Conservation (phyloP, 2,329 filamentous ascomycete genomes). For the Nakataea oryzae region DNA sequence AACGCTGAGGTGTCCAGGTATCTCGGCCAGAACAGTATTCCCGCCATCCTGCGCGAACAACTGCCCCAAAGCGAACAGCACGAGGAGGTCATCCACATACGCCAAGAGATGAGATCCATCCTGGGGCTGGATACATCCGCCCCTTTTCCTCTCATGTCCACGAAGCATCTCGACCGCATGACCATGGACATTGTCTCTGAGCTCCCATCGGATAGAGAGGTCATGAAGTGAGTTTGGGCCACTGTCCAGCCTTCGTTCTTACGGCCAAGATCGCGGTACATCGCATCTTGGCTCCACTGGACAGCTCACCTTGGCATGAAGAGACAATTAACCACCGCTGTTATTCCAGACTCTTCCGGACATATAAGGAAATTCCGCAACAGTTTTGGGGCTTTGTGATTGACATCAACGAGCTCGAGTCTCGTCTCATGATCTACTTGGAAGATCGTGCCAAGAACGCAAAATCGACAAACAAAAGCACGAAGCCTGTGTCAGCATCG, state of each 20-base stretch:
- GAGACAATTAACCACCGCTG: background rate
- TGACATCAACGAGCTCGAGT: constrained; percentile 55
- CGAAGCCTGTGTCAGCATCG: constrained; percentile 47
- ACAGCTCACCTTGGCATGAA: background rate
- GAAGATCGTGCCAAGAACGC: constrained; percentile 51
- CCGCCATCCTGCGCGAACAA: constrained; percentile 53
- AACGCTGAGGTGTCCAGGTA: constrained; percentile 43
- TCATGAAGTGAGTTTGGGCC: constrained; percentile 45
- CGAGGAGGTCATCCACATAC: constrained; percentile 42
- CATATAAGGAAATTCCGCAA: constrained; percentile 57
- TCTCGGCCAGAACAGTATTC: constrained; percentile 58
- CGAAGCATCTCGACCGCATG: constrained; percentile 47
- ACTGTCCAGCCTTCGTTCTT: background rate
- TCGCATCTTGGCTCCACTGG: background rate
- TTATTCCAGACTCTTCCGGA: constrained; percentile 43
- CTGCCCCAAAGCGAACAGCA: constrained; percentile 40
- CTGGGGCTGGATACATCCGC: constrained; percentile 55
- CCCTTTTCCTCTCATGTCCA: constrained; percentile 57
- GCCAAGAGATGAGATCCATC: constrained; percentile 56
- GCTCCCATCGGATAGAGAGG: constrained; percentile 53
- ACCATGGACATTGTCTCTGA: constrained; percentile 51
- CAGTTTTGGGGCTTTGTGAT: constrained; percentile 60
- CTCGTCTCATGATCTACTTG: constrained; percentile 53
- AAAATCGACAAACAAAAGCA: constrained; percentile 30
- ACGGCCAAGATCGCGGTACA: background rate